These are phyloP conservation scores for Spathaspora girioi DNA, from an alignment of 805 yeast genomes.

Conservation along the genomic window DNA sequence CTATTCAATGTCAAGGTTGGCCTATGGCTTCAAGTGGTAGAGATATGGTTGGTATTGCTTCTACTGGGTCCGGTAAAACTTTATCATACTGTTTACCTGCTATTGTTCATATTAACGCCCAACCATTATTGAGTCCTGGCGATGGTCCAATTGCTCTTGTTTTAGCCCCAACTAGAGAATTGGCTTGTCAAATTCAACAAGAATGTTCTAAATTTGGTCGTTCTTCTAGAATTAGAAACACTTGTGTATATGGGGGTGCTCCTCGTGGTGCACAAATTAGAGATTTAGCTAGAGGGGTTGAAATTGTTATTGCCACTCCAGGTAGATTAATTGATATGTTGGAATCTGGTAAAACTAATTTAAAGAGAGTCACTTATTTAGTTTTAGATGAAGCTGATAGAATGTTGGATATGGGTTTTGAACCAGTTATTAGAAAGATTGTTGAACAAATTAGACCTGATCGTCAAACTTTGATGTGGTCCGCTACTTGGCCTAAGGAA, in stretches of 20 bases:
- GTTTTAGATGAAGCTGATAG: slow-evolving; percentile 99
- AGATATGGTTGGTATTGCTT: slow-evolving; percentile 98
- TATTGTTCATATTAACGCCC: slow-evolving; percentile 97
- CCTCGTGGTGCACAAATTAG: slow-evolving; percentile 97
- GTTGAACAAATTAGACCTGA: slow-evolving; percentile 98
- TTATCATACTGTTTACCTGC: slow-evolving; percentile 95
- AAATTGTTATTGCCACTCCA: slow-evolving; percentile 96
- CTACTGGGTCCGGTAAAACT: slow-evolving; percentile 99
- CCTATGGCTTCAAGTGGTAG: slow-evolving; percentile 99
- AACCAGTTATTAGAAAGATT: slow-evolving; percentile 98
- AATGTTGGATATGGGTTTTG: slow-evolving; percentile 99
- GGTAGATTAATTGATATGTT: slow-evolving; percentile 98
- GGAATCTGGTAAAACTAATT: slow-evolving; percentile 90
- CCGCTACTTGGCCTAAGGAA: slow-evolving; percentile 99
- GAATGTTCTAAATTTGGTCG: slow-evolving; percentile 95
- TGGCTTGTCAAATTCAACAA: slow-evolving; percentile 94
- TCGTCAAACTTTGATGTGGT: slow-evolving; percentile 99
- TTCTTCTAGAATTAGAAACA: slow-evolving; percentile 90
- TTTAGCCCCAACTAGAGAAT: slow-evolving; percentile 97
- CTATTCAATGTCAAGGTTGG: slow-evolving; percentile 99
- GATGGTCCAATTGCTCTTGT: slow-evolving; percentile 97
- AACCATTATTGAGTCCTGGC: slow-evolving; percentile 87
- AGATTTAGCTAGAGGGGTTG: slow-evolving; percentile 92
- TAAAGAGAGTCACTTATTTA: slow-evolving; percentile 93
- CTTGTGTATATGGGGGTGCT: slow-evolving; percentile 99